Percentiles rank a stretch among this genome's conserved stretches.
phyloP scores from a whole-genome alignment of 371 early-diverging fungal genomes.

The Apophysomyces ossiformis region DNA sequence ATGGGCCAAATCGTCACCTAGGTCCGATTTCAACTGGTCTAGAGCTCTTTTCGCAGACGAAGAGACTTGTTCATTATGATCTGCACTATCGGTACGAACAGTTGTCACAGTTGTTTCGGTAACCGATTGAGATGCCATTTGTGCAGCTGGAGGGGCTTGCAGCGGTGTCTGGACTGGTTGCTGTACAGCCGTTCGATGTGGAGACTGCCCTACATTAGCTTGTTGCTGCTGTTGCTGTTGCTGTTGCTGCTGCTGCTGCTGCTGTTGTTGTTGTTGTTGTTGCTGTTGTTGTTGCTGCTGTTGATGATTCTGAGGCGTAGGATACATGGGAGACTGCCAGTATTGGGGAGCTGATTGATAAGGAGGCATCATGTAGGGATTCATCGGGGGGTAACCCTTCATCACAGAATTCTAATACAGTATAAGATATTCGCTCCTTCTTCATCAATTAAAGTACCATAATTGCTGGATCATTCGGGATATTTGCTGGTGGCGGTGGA shows the following conservation, averaged over 20 bases:
- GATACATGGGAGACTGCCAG: conserved; percentile 34
- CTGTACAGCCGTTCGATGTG: conserved; percentile 19
- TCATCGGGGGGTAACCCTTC: conserved; percentile 45
- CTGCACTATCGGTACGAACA: neutral
- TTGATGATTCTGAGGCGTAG: conserved; percentile 24
- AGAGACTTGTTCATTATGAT: neutral
- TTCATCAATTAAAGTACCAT: conserved; percentile 58
- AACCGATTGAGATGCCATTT: conserved; percentile 1
- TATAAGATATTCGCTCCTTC: conserved; percentile 1
- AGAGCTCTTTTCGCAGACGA: neutral
- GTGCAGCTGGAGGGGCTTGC: conserved; percentile 26
- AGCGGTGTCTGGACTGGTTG: conserved; percentile 27
- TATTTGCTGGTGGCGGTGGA: conserved; percentile 55
- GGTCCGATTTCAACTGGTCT: conserved; percentile 9
- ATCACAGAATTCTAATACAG: conserved; percentile 27
- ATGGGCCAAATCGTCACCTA: conserved; percentile 7
- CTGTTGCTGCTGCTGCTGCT: conserved; percentile 35
- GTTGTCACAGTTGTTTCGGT: neutral
- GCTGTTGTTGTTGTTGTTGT: conserved; percentile 25
- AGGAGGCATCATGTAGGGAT: conserved; percentile 44
- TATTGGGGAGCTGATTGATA: conserved; percentile 29
- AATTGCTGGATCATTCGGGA: conserved; percentile 91
- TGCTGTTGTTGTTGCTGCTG: conserved; percentile 36
- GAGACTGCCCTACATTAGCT: conserved; percentile 27
- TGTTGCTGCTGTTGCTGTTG: conserved; percentile 24